phyloP scores from a whole-genome alignment of 345 rosid species.

The Salix udensis region DNA sequence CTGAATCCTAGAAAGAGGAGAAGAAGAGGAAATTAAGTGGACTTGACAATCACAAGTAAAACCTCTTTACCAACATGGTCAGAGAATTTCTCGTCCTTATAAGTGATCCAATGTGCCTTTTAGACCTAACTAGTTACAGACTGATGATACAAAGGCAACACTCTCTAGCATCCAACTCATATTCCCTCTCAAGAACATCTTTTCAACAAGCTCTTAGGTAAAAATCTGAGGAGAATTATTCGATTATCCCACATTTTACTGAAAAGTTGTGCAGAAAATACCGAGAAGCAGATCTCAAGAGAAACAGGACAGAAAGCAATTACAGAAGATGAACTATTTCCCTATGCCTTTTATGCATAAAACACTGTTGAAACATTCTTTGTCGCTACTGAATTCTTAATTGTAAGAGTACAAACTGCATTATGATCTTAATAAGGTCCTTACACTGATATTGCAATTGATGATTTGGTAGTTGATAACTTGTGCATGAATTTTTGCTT shows the following conservation, averaged over 20 bases:
- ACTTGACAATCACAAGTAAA: background rate
- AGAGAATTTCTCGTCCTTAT: background rate
- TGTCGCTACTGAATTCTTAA: background rate
- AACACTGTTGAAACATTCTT: background rate
- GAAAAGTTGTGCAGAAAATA: background rate
- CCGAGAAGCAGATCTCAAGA: background rate
- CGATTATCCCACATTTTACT: background rate
- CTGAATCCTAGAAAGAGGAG: background rate
- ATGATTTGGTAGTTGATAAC: background rate
- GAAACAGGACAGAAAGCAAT: background rate
- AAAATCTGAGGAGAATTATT: background rate
- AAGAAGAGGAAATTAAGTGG: background rate
- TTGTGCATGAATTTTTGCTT: constrained; percentile 1
- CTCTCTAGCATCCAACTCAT: background rate
- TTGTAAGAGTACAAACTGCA: background rate
- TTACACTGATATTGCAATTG: background rate
- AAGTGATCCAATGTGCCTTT: background rate
- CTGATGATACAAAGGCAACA: background rate
- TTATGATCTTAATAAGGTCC: background rate
- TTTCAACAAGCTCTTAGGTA: background rate
- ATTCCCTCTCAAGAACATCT: background rate
- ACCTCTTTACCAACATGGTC: background rate
- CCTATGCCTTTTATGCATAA: background rate
- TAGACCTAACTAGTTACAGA: background rate
- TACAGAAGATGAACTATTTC: background rate